A percentile compares a stretch with the other conserved stretches of the same genome.
Conservation (phyloP, 257 asterid genomes). For the Mitragyna speciosa region DNA sequence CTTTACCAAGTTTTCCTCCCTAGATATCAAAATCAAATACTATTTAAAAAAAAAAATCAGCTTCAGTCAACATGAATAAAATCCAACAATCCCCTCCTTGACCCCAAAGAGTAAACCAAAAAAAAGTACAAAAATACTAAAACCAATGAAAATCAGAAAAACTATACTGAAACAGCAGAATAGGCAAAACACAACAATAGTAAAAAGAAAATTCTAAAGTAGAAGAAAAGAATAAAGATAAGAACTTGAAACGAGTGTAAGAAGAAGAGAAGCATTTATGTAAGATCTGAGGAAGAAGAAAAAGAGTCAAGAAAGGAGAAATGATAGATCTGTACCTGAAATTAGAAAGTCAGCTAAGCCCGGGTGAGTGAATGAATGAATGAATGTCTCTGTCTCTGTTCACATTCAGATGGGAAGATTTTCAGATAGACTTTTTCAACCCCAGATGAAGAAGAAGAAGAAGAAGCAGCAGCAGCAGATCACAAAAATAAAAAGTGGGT, state of each 20-base stretch:
- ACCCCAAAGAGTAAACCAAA: background rate
- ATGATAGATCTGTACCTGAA: slow-evolving; percentile 39
- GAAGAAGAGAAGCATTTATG: slow-evolving; percentile 5
- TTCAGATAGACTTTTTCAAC: slow-evolving; percentile 11
- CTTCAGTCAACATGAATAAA: background rate
- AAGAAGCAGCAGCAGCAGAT: slow-evolving; percentile 40
- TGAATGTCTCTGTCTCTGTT: slow-evolving; percentile 10
- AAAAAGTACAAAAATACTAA: background rate
- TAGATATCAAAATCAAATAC: background rate
- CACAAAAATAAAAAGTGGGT: slow-evolving; percentile 31
- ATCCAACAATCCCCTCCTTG: background rate
- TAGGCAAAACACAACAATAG: background rate
- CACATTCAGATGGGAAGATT: slow-evolving; percentile 28
- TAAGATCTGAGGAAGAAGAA: slow-evolving; percentile 25
- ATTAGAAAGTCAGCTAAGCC: slow-evolving; percentile 16
- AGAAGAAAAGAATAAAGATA: background rate
- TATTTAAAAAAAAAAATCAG: background rate
- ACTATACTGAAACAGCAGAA: background rate
- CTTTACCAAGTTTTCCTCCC: slow-evolving; percentile 10
- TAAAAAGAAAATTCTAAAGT: background rate
- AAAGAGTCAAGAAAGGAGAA: slow-evolving; percentile 9
- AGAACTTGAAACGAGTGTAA: background rate
- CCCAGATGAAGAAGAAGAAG: background rate
- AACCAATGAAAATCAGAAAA: background rate
- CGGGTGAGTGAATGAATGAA: slow-evolving; percentile 11